phyloP scores from a whole-genome alignment of 495 filamentous ascomycete species.

The Penicillium maclennaniae region DNA sequence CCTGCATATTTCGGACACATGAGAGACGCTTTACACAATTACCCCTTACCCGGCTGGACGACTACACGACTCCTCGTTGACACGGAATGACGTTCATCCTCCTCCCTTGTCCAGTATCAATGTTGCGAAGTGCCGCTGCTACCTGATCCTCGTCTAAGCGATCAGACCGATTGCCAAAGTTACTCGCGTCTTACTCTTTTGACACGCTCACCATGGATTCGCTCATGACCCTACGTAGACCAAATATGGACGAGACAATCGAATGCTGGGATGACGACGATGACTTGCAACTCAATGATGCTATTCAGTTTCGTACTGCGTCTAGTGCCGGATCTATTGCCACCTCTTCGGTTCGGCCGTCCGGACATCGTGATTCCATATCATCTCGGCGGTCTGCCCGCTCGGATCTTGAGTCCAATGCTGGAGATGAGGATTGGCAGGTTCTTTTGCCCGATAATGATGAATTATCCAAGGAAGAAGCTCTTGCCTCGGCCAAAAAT shows the following conservation, averaged over 20 bases:
- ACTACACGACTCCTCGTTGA: slow-evolving; percentile 4
- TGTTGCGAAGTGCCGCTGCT: slow-evolving; percentile 21
- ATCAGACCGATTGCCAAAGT: neutral
- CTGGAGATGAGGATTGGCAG: slow-evolving; percentile 80
- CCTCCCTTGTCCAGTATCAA: slow-evolving; percentile 16
- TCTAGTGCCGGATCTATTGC: slow-evolving; percentile 56
- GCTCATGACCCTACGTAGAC: slow-evolving; percentile 52
- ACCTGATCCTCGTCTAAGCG: slow-evolving; percentile 9
- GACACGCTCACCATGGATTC: slow-evolving; percentile 47
- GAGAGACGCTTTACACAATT: neutral
- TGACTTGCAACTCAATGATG: slow-evolving; percentile 70
- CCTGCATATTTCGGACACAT: neutral
- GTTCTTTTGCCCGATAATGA: slow-evolving; percentile 74
- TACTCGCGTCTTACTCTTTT: neutral
- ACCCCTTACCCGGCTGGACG: neutral
- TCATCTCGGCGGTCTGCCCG: slow-evolving; percentile 74
- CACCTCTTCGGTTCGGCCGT: slow-evolving; percentile 47
- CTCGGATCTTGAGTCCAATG: slow-evolving; percentile 73
- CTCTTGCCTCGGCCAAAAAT: slow-evolving; percentile 78
- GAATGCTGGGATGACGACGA: slow-evolving; percentile 92
- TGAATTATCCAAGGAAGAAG: slow-evolving; percentile 72
- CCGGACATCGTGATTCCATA: slow-evolving; percentile 64
- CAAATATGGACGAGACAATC: slow-evolving; percentile 54
- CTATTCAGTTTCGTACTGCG: slow-evolving; percentile 62
- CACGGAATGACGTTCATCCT: slow-evolving; percentile 38